These are phyloP conservation scores for Oryza nivara DNA, from an alignment of 176 grass and related monocot species.

Conservation along the genomic window DNA sequence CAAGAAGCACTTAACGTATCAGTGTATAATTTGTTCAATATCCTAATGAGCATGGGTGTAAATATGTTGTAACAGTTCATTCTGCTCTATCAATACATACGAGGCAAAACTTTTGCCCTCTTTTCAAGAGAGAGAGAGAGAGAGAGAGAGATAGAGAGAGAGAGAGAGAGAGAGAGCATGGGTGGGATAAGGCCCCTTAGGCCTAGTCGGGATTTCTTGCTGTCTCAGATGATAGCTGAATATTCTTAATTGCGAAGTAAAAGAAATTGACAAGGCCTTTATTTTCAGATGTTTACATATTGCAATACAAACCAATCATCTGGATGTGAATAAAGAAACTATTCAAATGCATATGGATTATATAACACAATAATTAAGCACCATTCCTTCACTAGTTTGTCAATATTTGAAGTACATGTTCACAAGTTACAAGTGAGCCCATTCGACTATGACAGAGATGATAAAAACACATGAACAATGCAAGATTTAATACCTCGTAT, in stretches of 20 bases:
- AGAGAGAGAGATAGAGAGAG: neutral
- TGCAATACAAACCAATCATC: neutral
- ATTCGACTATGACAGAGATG: slow-evolving; percentile 15
- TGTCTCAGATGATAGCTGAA: neutral
- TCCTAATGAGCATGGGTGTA: neutral
- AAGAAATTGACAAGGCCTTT: neutral
- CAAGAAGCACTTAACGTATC: neutral
- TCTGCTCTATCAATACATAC: too few relatives aligned
- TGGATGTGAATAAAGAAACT: slow-evolving; percentile 1
- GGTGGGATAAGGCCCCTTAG: neutral
- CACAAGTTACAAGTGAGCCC: neutral
- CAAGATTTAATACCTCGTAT: slow-evolving; percentile 52
- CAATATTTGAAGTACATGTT: neutral
- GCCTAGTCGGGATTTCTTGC: neutral
- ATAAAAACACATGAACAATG: neutral
- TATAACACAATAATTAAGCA: neutral
- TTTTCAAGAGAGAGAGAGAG: too few relatives aligned
- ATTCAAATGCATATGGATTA: neutral
- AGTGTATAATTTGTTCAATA: neutral
- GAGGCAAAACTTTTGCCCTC: too few relatives aligned
- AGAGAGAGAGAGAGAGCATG: neutral
- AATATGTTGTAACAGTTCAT: too few relatives aligned
- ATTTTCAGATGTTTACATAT: neutral
- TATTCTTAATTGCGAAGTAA: neutral
- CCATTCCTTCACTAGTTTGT: neutral